Evolutionary conservation across 2,329 filamentous ascomycete genomes (phyloP).

Genomic region (Neofusicoccum parvum): DNA sequence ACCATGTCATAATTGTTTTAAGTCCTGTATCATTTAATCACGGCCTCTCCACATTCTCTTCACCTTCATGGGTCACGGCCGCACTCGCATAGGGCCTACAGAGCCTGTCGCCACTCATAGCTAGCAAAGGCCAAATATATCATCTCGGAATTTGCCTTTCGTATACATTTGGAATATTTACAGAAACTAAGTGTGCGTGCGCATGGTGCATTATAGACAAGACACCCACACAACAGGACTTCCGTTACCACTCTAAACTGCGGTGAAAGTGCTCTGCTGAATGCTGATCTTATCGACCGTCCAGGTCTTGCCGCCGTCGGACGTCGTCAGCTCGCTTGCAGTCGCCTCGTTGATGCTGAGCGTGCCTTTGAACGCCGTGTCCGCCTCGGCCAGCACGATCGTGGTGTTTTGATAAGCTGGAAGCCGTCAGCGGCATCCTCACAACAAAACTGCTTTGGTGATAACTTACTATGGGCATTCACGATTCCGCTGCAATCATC

Average conservation of each 20-base stretch:
- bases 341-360: conserved; percentile 40
- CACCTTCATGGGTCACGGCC: background rate
- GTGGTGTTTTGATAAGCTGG: conserved; percentile 34
- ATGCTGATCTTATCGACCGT: conserved; percentile 44
- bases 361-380: conserved; percentile 45
- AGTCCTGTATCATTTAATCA: conserved; percentile 5
- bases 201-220: too few species aligned
- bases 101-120: background rate
- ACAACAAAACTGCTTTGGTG: background rate
- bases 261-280: conserved; percentile 21
- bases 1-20: background rate
- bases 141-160: background rate
- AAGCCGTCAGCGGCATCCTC: background rate
- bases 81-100: background rate
- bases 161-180: background rate
- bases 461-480: conserved; percentile 39
- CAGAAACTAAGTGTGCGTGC: background rate
- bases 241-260: background rate
- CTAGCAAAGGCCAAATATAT: background rate
- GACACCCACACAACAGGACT: background rate
- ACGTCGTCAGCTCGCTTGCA: conserved; percentile 44
- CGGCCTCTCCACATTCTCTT: background rate
- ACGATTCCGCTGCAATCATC: conserved; percentile 44
- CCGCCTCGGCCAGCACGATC: conserved; percentile 37
- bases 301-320: conserved; percentile 48